phyloP scores from a whole-genome alignment of 768 basidiomycete species.

The Mycena venus region DNA sequence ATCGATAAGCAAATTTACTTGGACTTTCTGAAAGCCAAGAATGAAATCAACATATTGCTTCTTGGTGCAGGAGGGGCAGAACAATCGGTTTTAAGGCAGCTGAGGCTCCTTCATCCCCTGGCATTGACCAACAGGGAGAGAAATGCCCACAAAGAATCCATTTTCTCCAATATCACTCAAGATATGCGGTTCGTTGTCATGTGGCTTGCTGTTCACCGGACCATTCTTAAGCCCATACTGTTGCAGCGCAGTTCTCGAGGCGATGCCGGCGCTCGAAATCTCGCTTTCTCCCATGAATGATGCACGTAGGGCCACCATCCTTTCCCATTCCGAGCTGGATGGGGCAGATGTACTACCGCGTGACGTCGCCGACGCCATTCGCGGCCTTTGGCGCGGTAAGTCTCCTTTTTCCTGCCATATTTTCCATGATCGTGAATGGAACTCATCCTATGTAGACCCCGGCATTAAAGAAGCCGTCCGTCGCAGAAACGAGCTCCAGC shows the following conservation, averaged over 20 bases:
- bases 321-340: conserved; percentile 80
- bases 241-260: conserved; percentile 88
- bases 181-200: conserved; percentile 82
- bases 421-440: neutral
- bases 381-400: conserved; percentile 73
- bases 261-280: conserved; percentile 87
- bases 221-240: neutral
- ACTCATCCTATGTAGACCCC: conserved; percentile 54
- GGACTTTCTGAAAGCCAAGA: conserved; percentile 83
- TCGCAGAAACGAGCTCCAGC: conserved; percentile 92
- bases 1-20: conserved; percentile 92
- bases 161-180: conserved; percentile 92
- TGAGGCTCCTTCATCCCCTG: conserved; percentile 95
- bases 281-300: conserved; percentile 79
- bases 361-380: conserved; percentile 83
- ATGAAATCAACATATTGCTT: conserved; percentile 96
- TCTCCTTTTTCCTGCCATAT: conserved; percentile 8
- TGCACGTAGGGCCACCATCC: conserved; percentile 71
- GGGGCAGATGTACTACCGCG: conserved; percentile 82
- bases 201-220: neutral
- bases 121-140: conserved; percentile 90
- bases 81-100: conserved; percentile 95
- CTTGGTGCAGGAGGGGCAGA: conserved; percentile 97
- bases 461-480: conserved; percentile 87
- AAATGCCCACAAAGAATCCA: conserved; percentile 94